phyloP scores from a whole-genome alignment of 495 filamentous ascomycete genomes.

The Trichoderma asperelloides region DNA sequence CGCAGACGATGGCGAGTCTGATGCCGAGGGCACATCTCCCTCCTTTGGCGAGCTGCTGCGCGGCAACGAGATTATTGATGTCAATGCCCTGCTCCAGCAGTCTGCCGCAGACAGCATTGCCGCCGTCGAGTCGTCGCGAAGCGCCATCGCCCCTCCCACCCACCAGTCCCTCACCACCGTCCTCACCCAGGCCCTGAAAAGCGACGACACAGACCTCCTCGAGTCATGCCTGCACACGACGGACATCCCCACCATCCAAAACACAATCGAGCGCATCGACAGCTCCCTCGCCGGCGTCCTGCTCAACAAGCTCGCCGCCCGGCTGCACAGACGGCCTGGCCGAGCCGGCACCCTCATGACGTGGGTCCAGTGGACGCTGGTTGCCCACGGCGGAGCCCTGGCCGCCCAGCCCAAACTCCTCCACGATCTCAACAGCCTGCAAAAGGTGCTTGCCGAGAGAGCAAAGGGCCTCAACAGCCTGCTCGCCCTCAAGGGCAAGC shows the following conservation, averaged over 20 bases:
- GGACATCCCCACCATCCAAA: conserved; percentile 64
- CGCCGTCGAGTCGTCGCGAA: conserved; percentile 34
- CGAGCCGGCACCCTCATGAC: conserved; percentile 84
- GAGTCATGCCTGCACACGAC: conserved; percentile 82
- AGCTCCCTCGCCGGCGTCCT: conserved; percentile 70
- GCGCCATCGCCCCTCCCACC: conserved; percentile 43
- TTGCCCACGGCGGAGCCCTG: conserved; percentile 87
- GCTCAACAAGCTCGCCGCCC: conserved; percentile 74
- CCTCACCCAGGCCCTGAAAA: conserved; percentile 83
- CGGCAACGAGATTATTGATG: conserved; percentile 69
- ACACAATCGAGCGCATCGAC: conserved; percentile 82
- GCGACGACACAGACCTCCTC: conserved; percentile 77
- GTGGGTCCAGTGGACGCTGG: conserved; percentile 95
- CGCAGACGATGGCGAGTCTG: conserved; percentile 25
- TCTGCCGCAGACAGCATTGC: conserved; percentile 20
- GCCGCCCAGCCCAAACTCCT: conserved; percentile 72
- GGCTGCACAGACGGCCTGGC: conserved; percentile 78
- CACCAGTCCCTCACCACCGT: conserved; percentile 79
- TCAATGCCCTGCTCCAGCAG: conserved; percentile 49
- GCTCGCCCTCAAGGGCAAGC: conserved; percentile 80
- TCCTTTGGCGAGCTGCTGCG: conserved; percentile 84
- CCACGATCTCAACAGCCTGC: conserved; percentile 63
- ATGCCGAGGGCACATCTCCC: conserved; percentile 45
- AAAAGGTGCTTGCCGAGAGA: conserved; percentile 76
- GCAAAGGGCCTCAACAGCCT: conserved; percentile 74